Conservation (phyloP, 108 stramenopile genomes). For the Cyclotella baltica region DNA sequence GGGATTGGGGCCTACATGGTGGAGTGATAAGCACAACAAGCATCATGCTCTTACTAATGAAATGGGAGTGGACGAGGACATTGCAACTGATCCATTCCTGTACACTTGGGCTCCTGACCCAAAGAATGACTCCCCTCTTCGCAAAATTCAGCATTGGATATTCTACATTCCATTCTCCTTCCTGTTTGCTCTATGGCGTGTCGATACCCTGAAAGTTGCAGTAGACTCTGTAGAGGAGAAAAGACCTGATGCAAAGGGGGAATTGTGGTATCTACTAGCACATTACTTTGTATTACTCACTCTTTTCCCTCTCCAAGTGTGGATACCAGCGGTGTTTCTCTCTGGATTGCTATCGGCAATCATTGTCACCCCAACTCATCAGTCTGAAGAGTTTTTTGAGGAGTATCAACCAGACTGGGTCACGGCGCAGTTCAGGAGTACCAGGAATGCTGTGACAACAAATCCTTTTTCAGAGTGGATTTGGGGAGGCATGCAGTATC, state of each 20-base stretch:
- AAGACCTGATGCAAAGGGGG: slow-evolving; percentile 74
- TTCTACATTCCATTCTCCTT: slow-evolving; percentile 89
- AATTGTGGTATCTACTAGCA: slow-evolving; percentile 70
- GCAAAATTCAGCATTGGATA: slow-evolving; percentile 90
- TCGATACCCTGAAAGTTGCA: slow-evolving; percentile 84
- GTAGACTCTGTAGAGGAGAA: slow-evolving; percentile 76
- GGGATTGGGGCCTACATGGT: slow-evolving; percentile 87
- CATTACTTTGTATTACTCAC: slow-evolving; percentile 83
- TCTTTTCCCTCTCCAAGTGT: slow-evolving; percentile 79
- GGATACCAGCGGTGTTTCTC: slow-evolving; percentile 86
- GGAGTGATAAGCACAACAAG: slow-evolving; percentile 93
- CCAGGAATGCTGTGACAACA: slow-evolving; percentile 89
- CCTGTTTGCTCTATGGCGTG: slow-evolving; percentile 88
- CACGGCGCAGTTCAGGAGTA: slow-evolving; percentile 89
- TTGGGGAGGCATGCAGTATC: slow-evolving; percentile 97
- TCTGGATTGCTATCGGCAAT: slow-evolving; percentile 90
- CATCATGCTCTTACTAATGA: slow-evolving; percentile 91
- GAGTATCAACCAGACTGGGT: slow-evolving; percentile 91
- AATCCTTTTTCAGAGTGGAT: slow-evolving; percentile 91
- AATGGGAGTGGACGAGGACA: slow-evolving; percentile 93
- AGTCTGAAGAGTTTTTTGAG: slow-evolving; percentile 89
- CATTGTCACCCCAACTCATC: slow-evolving; percentile 95
- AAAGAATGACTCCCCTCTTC: slow-evolving; percentile 81
- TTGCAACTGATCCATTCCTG: slow-evolving; percentile 92
- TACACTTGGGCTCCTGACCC: slow-evolving; percentile 89